phyloP scores from a whole-genome alignment of 352 stramenopile genomes.

The Phytophthora pini region DNA sequence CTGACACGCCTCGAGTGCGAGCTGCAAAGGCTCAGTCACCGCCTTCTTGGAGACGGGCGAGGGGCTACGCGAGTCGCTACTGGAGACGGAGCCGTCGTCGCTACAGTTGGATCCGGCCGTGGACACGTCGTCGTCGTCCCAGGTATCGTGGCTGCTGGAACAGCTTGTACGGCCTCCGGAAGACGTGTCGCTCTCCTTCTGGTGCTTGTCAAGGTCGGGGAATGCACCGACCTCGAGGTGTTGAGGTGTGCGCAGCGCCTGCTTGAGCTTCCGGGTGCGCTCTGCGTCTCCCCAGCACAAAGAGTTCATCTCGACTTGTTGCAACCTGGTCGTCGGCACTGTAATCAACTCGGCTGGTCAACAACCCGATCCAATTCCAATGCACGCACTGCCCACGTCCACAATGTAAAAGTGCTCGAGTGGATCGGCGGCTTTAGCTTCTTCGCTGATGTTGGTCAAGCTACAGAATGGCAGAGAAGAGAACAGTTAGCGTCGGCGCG shows the following conservation, averaged over 20 bases:
- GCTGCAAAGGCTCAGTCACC: constrained; percentile 22
- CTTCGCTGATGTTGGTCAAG: constrained; percentile 7
- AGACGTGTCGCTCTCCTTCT: constrained; percentile 40
- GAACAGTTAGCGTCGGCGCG: constrained; percentile 2
- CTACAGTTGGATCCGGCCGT: constrained; percentile 44
- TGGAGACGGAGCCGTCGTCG: constrained; percentile 42
- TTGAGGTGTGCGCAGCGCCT: constrained; percentile 18
- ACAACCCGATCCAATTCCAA: constrained; percentile 9
- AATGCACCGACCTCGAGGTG: constrained; percentile 6
- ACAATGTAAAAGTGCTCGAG: constrained; percentile 38
- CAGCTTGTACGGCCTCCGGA: constrained; percentile 50
- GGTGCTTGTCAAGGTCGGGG: background rate
- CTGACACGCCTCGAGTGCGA: constrained; percentile 18
- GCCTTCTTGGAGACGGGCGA: constrained; percentile 25
- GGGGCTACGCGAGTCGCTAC: constrained; percentile 5
- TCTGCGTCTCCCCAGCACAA: constrained; percentile 48
- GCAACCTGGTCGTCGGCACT: background rate
- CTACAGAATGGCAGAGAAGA: background rate
- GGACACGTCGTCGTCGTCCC: constrained; percentile 59
- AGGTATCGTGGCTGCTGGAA: constrained; percentile 53
- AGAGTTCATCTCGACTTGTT: constrained; percentile 30
- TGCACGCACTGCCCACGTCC: constrained; percentile 11
- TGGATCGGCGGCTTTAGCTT: constrained; percentile 6
- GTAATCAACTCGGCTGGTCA: background rate
- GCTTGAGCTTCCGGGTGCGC: constrained; percentile 46